Evolutionary conservation across 148 eudicot genomes (phyloP).

Genomic region (Rhododendron ferrugineum): DNA sequence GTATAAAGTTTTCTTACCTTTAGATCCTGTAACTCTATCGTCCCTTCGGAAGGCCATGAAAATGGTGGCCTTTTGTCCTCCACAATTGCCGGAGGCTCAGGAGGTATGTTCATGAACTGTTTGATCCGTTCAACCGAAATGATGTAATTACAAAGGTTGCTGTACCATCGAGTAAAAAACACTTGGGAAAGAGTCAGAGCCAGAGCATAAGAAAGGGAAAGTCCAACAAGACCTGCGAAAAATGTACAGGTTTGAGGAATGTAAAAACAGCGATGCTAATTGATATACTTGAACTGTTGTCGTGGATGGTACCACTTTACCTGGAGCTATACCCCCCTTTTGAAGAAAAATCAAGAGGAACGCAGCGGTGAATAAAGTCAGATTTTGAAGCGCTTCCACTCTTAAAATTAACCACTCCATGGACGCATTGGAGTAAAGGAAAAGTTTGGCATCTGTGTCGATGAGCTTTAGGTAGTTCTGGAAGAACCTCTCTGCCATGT

Average conservation of each 20-base stretch:
- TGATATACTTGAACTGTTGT: background rate
- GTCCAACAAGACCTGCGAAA: conserved; percentile 64
- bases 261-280: background rate
- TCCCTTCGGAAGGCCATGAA: conserved; percentile 58
- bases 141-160: conserved; percentile 52
- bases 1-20: conserved; percentile 25
- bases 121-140: conserved; percentile 68
- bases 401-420: conserved; percentile 61
- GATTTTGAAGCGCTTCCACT: conserved; percentile 62
- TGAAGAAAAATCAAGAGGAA: conserved; percentile 49
- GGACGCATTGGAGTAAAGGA: conserved; percentile 47
- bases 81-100: conserved; percentile 49
- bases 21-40: conserved; percentile 40
- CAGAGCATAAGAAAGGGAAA: conserved; percentile 73
- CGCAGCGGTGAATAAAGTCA: conserved; percentile 52
- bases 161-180: conserved; percentile 48
- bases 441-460: conserved; percentile 65
- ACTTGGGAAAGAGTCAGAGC: conserved; percentile 44
- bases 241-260: background rate
- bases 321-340: conserved; percentile 49
- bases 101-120: conserved; percentile 63
- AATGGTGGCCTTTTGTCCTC: conserved; percentile 40
- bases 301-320: conserved; percentile 14
- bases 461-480: conserved; percentile 45
- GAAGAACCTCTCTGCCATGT: conserved; percentile 43